A percentile compares a stretch with the other conserved stretches of the same genome.
phyloP scores from a whole-genome alignment of 2,329 filamentous ascomycete species.

The Colletotrichum sidae region DNA sequence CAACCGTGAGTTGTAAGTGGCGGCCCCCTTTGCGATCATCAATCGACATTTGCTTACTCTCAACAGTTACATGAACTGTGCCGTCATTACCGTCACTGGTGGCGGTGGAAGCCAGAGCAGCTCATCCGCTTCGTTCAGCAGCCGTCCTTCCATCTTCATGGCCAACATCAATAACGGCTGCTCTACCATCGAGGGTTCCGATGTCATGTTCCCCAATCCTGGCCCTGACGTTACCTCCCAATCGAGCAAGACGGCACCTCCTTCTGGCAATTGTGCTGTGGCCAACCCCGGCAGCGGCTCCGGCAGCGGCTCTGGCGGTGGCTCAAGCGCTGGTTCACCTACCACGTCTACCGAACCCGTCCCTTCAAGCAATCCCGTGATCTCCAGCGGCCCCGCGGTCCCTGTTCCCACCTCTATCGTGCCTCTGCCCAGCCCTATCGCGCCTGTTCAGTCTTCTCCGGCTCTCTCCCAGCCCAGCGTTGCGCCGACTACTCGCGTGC shows the following conservation, averaged over 20 bases:
- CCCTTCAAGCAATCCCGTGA: slow-evolving; percentile 38
- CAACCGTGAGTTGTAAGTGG: slow-evolving; percentile 75
- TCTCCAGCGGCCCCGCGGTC: slow-evolving; percentile 20
- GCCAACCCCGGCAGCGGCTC: slow-evolving; percentile 41
- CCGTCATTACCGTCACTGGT: slow-evolving; percentile 71
- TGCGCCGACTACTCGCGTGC: slow-evolving; percentile 22
- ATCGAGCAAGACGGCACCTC: slow-evolving; percentile 49
- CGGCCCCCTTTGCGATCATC: background rate
- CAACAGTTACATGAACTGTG: slow-evolving; percentile 81
- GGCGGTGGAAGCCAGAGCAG: slow-evolving; percentile 48
- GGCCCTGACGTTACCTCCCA: slow-evolving; percentile 64
- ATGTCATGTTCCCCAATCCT: slow-evolving; percentile 74
- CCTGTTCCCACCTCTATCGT: no score
- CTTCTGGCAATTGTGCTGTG: slow-evolving; percentile 50
- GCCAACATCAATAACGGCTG: slow-evolving; percentile 75
- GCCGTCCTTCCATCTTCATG: slow-evolving; percentile 76
- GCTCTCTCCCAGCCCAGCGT: slow-evolving; percentile 8
- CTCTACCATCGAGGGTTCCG: slow-evolving; percentile 65
- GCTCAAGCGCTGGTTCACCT: background rate
- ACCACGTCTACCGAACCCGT: background rate
- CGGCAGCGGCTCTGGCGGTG: slow-evolving; percentile 38
- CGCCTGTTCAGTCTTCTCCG: slow-evolving; percentile 11
- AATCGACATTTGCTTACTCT: slow-evolving; percentile 4
- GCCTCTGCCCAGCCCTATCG: slow-evolving; percentile 6
- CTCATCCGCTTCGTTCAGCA: slow-evolving; percentile 53